phyloP scores from a whole-genome alignment of 495 filamentous ascomycete genomes.

The Cairneyella variabilis region DNA sequence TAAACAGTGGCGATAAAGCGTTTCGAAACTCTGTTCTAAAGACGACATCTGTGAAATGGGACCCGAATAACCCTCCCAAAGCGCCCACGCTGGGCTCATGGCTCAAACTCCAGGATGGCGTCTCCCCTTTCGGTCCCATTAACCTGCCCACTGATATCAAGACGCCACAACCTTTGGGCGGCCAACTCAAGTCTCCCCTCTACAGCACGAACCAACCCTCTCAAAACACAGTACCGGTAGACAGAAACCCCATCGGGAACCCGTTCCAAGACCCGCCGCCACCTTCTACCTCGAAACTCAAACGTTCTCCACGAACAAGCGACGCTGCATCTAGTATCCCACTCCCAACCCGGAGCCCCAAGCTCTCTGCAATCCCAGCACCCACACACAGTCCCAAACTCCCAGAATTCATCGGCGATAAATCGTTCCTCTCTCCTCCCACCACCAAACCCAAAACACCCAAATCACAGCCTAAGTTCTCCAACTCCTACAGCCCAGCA shows the following conservation, averaged over 20 bases:
- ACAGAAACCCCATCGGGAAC: background rate
- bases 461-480: background rate
- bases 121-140: constrained; percentile 25
- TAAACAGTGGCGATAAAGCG: background rate
- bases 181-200: constrained; percentile 22
- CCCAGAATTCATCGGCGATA: background rate
- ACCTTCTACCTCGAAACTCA: background rate
- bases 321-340: background rate
- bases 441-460: background rate
- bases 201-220: background rate
- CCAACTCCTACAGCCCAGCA: background rate
- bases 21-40: constrained; percentile 7
- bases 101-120: constrained; percentile 21
- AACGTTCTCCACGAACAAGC: background rate
- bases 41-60: constrained; percentile 21
- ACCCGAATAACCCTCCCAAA: constrained; percentile 21
- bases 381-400: background rate
- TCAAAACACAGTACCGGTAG: background rate
- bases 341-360: background rate
- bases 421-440: background rate
- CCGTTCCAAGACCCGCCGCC: background rate
- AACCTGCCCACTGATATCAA: constrained; percentile 14
- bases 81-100: constrained; percentile 17
- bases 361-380: background rate
- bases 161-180: constrained; percentile 11